A percentile compares a stretch with the other conserved stretches of the same genome.
Conservation (phyloP, 2,329 filamentous ascomycete genomes). For the Xylariaceae sp. region DNA sequence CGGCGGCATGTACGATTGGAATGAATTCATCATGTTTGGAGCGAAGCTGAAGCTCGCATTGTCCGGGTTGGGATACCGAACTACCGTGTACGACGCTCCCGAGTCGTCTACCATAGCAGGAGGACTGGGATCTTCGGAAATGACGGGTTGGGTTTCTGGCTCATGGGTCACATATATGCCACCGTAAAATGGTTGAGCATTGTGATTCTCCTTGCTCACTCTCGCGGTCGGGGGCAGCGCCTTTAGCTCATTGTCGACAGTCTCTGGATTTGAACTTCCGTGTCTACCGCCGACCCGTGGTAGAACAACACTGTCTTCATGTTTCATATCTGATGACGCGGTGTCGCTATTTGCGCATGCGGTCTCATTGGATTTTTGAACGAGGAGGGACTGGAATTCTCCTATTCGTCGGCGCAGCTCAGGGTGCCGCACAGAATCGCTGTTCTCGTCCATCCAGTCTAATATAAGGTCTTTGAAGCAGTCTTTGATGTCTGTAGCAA, state of each 20-base stretch:
- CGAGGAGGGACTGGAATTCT: constrained; percentile 54
- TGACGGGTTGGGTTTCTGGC: constrained; percentile 4
- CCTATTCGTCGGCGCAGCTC: constrained; percentile 57
- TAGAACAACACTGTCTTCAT: neutral
- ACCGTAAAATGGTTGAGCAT: constrained; percentile 12
- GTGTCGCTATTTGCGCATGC: constrained; percentile 30
- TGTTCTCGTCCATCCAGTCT: constrained; percentile 54
- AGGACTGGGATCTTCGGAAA: neutral
- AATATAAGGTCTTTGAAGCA: constrained; percentile 62
- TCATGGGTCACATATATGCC: constrained; percentile 17
- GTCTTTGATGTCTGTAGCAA: constrained; percentile 70
- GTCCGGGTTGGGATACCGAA: constrained; percentile 47
- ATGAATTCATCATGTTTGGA: constrained; percentile 17
- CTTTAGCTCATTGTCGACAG: neutral
- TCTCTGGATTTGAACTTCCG: neutral
- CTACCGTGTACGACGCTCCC: constrained; percentile 41
- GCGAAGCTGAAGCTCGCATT: constrained; percentile 50
- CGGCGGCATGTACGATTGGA: constrained; percentile 28
- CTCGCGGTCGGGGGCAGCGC: neutral
- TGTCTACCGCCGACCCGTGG: too few relatives aligned
- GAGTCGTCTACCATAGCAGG: constrained; percentile 7
- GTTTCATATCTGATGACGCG: constrained; percentile 11
- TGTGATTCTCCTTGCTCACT: too few relatives aligned
- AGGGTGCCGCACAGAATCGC: constrained; percentile 54
- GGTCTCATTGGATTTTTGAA: constrained; percentile 44